Conservation (phyloP, 177 flowering plant species). For the Telopea speciosissima region DNA sequence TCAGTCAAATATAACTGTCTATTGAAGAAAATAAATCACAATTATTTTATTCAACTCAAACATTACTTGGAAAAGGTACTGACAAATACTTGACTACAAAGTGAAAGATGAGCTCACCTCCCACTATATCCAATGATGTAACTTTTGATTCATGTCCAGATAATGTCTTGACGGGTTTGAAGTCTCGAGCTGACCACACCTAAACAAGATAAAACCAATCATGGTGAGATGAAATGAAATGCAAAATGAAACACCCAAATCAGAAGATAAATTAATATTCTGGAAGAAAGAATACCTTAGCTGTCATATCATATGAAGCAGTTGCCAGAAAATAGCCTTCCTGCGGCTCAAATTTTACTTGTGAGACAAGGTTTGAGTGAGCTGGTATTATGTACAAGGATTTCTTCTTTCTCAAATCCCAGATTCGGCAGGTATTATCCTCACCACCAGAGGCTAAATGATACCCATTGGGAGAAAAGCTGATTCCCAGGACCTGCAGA, state of each 20-base stretch:
- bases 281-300: constrained; percentile 48
- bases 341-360: constrained; percentile 92
- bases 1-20: background rate
- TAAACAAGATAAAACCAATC: constrained; percentile 16
- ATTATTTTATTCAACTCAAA: background rate
- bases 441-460: constrained; percentile 92
- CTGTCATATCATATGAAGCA: constrained; percentile 84
- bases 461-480: constrained; percentile 94
- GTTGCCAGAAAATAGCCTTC: constrained; percentile 91
- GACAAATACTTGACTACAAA: background rate
- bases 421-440: constrained; percentile 90
- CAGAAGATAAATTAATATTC: background rate
- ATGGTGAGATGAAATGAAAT: constrained; percentile 8
- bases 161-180: constrained; percentile 75
- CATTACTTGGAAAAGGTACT: background rate
- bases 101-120: constrained; percentile 39
- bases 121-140: constrained; percentile 63
- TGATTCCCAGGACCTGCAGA: constrained; percentile 64
- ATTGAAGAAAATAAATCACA: background rate
- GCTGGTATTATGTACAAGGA: constrained; percentile 84
- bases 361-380: constrained; percentile 83
- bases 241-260: background rate
- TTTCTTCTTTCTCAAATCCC: constrained; percentile 90
- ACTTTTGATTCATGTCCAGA: constrained; percentile 91
- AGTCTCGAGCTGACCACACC: constrained; percentile 97